Evolutionary conservation across 2,329 filamentous ascomycete species (phyloP), one percentile per base, ranked within the genome.

Genomic region (Fusarium compactum): DNA sequence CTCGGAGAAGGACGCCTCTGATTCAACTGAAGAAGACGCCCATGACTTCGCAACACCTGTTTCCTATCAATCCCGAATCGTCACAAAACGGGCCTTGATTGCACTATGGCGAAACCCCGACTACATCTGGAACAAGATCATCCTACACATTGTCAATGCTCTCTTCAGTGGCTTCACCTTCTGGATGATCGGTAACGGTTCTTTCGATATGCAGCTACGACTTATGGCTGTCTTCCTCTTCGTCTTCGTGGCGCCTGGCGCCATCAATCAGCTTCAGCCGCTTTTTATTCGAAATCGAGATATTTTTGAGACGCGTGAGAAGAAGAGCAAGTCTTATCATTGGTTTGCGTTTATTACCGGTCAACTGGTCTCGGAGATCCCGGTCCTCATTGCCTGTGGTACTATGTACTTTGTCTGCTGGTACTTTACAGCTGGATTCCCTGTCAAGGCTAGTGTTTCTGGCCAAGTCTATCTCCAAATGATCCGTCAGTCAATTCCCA

Each of bases 81-180:
- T 58, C 5, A 43, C 22, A 3, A 12, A 58, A 4, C 55, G 55
- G 0, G 45, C 50, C 6, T 34, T 58, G 3, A 9, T 52, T 3
- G 32, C 55, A 5, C 12, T 58, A 6, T 93, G 83, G 81, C 85
- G 91, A 54, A 92, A 92, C 77, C 86, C 84, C 1, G 87, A 91
- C 57, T 92, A 92, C 69, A 79, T 90, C 64, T 87, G 87, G 78
- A 90, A 88, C 82, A 91, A 91, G 78, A 77, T 91, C 2, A 78
- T 82, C 0, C 78, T 90, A 4, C 87, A 90, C 72, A 80, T 90
- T 15, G 79, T 81, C 22, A 83, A 83, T 0, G 85, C 84, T 0
- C 81, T 90, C 1, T 88, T 90, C 79, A 88, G 87, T 73, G 88
- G 87, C 4, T 90, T 90, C 69, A 85, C 85, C 0, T 90, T 89